Conservation (phyloP, 1,284 basidiomycete genomes). For the Exsudoporus floridanus region DNA sequence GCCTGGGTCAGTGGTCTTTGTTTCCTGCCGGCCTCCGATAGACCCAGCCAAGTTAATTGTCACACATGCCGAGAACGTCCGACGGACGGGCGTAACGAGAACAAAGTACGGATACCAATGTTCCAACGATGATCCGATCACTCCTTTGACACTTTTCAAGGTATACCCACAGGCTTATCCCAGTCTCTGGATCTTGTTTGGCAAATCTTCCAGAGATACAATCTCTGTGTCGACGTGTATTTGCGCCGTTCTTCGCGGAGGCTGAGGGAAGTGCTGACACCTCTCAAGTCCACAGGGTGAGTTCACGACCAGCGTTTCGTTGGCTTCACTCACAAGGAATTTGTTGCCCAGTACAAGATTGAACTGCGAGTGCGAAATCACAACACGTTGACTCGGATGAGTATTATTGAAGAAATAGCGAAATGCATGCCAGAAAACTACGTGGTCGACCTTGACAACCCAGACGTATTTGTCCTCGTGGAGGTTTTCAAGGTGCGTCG, state of each 20-base stretch:
- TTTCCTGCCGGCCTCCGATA: constrained; percentile 72
- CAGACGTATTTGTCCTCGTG: constrained; percentile 70
- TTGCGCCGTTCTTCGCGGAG: constrained; percentile 51
- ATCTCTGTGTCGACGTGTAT: constrained; percentile 53
- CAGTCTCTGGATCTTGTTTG: constrained; percentile 62
- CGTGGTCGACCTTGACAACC: constrained; percentile 62
- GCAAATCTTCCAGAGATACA: constrained; percentile 70
- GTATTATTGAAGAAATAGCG: constrained; percentile 64
- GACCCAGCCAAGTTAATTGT: constrained; percentile 74
- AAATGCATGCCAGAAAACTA: constrained; percentile 65
- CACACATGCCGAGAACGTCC: constrained; percentile 61
- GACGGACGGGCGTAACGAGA: constrained; percentile 58
- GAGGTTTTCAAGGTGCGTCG: constrained; percentile 74
- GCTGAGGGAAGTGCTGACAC: constrained; percentile 29
- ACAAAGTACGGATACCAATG: constrained; percentile 53
- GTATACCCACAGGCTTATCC: constrained; percentile 66
- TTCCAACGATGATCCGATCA: neutral
- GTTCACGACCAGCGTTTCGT: neutral
- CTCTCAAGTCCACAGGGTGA: constrained; percentile 43
- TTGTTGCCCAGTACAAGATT: constrained; percentile 64
- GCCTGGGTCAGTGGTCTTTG: constrained; percentile 74
- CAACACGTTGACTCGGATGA: constrained; percentile 55
- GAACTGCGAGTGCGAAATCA: constrained; percentile 75
- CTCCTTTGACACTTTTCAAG: constrained; percentile 38
- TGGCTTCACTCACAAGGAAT: neutral